Evolutionary conservation across 2,329 filamentous ascomycete genomes (phyloP).

Genomic region (Cladosporium sp.): DNA sequence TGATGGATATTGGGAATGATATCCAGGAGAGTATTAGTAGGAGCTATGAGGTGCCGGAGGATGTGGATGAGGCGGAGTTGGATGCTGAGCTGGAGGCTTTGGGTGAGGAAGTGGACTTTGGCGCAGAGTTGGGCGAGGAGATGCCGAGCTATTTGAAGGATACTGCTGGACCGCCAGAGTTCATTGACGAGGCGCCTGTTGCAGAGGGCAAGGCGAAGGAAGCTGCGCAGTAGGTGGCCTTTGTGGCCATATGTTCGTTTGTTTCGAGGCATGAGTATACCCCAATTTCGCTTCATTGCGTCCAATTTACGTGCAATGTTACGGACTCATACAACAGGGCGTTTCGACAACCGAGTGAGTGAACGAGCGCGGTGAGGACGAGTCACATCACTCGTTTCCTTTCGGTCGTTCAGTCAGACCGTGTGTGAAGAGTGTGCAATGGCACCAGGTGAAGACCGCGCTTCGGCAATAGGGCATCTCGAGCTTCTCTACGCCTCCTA

Average conservation of each 20-base stretch:
- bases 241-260: neutral
- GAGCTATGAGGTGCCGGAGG: conserved; percentile 92
- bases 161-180: conserved; percentile 69
- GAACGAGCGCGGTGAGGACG: neutral
- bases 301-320: neutral
- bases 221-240: conserved; percentile 30
- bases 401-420: neutral
- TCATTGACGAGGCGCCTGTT: conserved; percentile 84
- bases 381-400: neutral
- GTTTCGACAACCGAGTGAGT: neutral
- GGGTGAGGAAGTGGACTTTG: conserved; percentile 90
- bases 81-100: conserved; percentile 95
- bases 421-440: neutral
- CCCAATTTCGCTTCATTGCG: conserved; percentile 1
- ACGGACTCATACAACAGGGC: neutral
- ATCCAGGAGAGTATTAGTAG: conserved; percentile 92
- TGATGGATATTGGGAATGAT: conserved; percentile 97
- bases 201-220: conserved; percentile 35
- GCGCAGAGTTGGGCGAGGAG: conserved; percentile 60
- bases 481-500: neutral
- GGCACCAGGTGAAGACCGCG: neutral
- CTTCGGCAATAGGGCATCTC: neutral
- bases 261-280: conserved; percentile 6
- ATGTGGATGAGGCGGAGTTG: conserved; percentile 93
- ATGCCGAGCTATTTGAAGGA: conserved; percentile 88